These are phyloP conservation scores for Astrothelium macrocarpum DNA, from an alignment of 495 filamentous ascomycete genomes.

Conservation along the genomic window DNA sequence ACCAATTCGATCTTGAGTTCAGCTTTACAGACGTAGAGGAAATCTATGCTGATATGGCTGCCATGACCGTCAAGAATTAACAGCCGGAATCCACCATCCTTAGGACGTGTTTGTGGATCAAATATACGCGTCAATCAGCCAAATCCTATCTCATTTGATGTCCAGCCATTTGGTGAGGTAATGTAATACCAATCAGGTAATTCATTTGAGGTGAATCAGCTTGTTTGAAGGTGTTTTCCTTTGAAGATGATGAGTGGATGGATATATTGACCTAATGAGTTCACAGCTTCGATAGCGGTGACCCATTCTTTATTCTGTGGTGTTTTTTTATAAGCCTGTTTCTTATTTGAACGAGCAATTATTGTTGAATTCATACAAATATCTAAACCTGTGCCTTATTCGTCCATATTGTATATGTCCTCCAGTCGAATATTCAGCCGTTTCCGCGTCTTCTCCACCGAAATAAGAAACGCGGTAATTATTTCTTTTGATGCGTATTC, in stretches of 20 bases:
- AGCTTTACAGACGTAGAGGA: background rate
- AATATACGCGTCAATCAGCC: background rate
- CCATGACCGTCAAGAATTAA: background rate
- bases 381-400: background rate
- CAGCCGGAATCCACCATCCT: background rate
- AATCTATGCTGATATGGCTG: background rate
- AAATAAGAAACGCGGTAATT: background rate
- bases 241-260: background rate
- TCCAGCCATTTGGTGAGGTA: background rate
- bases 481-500: background rate
- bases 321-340: slow-evolving; percentile 6
- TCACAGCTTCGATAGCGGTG: slow-evolving; percentile 3
- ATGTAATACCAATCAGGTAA: background rate
- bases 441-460: background rate
- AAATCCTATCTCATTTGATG: background rate
- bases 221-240: background rate
- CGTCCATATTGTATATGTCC: slow-evolving; percentile 8
- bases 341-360: background rate
- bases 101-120: background rate
- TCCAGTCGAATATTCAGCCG: slow-evolving; percentile 8
- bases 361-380: background rate
- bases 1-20: background rate
- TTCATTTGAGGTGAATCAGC: background rate
- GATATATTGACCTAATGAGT: background rate
- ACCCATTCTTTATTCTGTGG: slow-evolving; percentile 10